phyloP scores from a whole-genome alignment of 345 rosid species.

The Eucalyptus pauciflora region DNA sequence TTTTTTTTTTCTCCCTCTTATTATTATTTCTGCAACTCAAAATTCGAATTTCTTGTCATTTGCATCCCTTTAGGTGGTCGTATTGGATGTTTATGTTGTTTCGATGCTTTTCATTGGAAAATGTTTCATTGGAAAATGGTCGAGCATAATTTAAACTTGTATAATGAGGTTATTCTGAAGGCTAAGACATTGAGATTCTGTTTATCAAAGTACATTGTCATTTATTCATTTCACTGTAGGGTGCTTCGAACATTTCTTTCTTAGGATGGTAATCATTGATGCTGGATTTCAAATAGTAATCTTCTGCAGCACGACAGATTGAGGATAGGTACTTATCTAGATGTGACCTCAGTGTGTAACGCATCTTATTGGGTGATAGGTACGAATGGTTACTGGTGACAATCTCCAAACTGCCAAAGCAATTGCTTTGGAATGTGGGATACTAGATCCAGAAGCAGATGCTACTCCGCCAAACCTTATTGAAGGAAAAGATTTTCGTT shows the following conservation, averaged over 20 bases:
- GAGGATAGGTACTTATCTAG: not conserved
- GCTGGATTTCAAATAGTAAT: not conserved
- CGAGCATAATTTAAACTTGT: not conserved
- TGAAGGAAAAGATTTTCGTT: conserved; percentile 74
- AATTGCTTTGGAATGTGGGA: conserved; percentile 92
- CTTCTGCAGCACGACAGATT: not conserved
- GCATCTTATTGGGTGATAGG: conserved; percentile 25
- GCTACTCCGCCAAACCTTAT: conserved; percentile 58
- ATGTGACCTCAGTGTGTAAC: not conserved
- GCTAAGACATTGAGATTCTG: not conserved
- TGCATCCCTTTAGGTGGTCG: not conserved
- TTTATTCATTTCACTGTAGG: not conserved
- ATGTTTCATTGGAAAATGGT: not conserved
- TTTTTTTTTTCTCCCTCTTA: no score
- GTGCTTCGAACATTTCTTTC: not conserved
- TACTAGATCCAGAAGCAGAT: conserved; percentile 45
- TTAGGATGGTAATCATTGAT: not conserved
- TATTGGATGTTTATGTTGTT: not conserved
- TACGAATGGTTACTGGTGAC: conserved; percentile 98
- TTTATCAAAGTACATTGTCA: not conserved
- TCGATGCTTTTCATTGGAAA: not conserved
- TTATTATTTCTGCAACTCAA: no score
- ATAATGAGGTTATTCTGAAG: not conserved
- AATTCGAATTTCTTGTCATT: not conserved
- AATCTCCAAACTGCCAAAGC: conserved; percentile 90